A percentile compares a stretch with the other conserved stretches of the same genome.
Evolutionary conservation across 208 protist genomes (phyloP).

Genomic region (Trypanosoma lewisi): DNA sequence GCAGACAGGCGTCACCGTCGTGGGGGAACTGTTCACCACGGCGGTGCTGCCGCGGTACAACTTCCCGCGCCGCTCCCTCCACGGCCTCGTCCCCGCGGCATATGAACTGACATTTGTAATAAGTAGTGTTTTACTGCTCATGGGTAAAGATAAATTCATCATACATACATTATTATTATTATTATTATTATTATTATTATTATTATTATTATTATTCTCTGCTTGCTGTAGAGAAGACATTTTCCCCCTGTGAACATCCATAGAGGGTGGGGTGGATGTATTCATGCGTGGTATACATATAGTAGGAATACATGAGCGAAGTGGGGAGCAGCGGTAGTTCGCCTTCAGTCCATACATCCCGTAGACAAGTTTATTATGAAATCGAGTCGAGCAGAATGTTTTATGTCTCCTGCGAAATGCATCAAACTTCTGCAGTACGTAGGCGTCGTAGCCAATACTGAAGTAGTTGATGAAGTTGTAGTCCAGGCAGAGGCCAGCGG

Average conservation of each 20-base stretch:
- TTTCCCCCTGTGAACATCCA: too few relatives aligned
- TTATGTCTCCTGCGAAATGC: conserved; percentile 45
- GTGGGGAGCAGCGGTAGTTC: conserved; percentile 34
- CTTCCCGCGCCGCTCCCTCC: conserved; percentile 27
- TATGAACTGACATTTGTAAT: conserved; percentile 81
- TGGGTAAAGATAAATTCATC: conserved; percentile 46
- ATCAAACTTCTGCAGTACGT: conserved; percentile 64
- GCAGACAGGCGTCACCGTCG: conserved; percentile 36
- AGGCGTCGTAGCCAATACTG: conserved; percentile 78
- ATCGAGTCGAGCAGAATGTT: conserved; percentile 57
- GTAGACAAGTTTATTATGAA: conserved; percentile 77
- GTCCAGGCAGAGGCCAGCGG: conserved; percentile 21
- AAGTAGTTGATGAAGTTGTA: conserved; percentile 82
- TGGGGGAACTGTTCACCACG: neutral
- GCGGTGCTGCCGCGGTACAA: conserved; percentile 3
- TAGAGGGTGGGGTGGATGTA: too few relatives aligned
- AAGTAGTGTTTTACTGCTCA: conserved; percentile 56
- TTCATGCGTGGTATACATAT: conserved; percentile 42
- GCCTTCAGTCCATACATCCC: conserved; percentile 51
- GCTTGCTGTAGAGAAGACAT: neutral
- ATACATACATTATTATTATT: too few relatives aligned
- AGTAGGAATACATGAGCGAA: conserved; percentile 51
- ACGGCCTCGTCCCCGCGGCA: conserved; percentile 62
- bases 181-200: too few relatives aligned
- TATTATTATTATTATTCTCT: too few relatives aligned